Conservation (phyloP, 129 eudicot species). For the Tagetes patula region DNA sequence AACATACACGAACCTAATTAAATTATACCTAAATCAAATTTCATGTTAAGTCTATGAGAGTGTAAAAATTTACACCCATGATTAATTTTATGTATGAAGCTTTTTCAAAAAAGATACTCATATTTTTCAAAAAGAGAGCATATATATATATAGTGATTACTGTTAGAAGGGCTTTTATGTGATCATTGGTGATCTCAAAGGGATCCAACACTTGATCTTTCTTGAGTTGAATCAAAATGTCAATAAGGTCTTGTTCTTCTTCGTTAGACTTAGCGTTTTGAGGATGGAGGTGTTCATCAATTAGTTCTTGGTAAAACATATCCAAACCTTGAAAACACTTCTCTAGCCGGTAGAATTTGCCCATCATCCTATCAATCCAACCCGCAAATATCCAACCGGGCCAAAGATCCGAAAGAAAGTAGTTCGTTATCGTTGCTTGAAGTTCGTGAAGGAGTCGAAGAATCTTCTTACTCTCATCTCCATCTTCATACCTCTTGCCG, state of each 20-base stretch:
- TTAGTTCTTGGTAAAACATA: constrained; percentile 31
- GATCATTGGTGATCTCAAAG: constrained; percentile 28
- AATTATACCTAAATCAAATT: no score
- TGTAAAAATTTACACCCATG: no score
- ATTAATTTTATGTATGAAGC: no score
- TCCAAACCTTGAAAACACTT: constrained; percentile 29
- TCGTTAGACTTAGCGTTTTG: neutral
- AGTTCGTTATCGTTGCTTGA: constrained; percentile 3
- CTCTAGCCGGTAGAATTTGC: constrained; percentile 23
- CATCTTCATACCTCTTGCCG: constrained; percentile 31
- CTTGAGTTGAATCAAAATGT: constrained; percentile 32
- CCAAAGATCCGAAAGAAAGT: constrained; percentile 26
- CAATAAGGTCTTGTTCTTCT: constrained; percentile 34
- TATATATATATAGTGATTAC: constrained; percentile 18
- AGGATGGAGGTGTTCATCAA: constrained; percentile 39
- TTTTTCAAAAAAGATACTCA: neutral
- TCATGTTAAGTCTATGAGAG: no score
- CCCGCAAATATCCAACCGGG: constrained; percentile 27
- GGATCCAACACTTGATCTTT: constrained; percentile 6
- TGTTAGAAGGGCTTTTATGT: constrained; percentile 44
- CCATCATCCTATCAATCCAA: constrained; percentile 36
- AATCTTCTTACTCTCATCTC: constrained; percentile 3
- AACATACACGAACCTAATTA: no score
- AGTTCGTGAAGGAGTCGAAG: constrained; percentile 23
- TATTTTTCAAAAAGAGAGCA: neutral